These are phyloP conservation scores for Rhizopogon roseolus DNA, from an alignment of 768 basidiomycete species.

Conservation along the genomic window DNA sequence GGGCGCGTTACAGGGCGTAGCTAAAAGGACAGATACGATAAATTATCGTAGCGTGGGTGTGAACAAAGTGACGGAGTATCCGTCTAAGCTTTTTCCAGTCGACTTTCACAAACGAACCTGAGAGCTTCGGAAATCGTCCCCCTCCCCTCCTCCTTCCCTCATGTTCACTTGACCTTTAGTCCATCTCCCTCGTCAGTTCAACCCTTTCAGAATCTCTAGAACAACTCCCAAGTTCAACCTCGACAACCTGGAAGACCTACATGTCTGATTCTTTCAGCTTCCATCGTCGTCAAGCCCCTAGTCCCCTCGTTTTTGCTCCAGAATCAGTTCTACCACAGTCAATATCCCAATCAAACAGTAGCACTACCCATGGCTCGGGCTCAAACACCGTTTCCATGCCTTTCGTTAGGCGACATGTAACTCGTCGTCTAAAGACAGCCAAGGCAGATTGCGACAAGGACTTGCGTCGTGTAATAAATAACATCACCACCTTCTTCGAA, in stretches of 20 bases:
- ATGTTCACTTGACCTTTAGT: constrained; percentile 11
- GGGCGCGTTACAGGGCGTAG: background rate
- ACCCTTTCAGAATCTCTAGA: background rate
- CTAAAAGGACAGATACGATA: no score
- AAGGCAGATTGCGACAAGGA: constrained; percentile 98
- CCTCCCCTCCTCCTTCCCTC: constrained; percentile 2
- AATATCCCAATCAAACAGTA: constrained; percentile 35
- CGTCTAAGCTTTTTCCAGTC: background rate
- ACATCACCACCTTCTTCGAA: constrained; percentile 93
- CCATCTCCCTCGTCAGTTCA: background rate
- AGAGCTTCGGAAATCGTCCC: no score
- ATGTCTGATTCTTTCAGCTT: constrained; percentile 48
- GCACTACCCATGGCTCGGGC: constrained; percentile 38
- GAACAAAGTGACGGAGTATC: background rate
- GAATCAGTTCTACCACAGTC: constrained; percentile 55
- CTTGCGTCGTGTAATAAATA: constrained; percentile 88
- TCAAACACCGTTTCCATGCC: constrained; percentile 87
- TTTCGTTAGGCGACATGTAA: constrained; percentile 90
- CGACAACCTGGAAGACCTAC: constrained; percentile 5
- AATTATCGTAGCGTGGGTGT: background rate
- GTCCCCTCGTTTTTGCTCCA: constrained; percentile 75
- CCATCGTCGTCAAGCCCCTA: constrained; percentile 55
- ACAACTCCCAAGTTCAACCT: background rate
- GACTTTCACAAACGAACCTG: no score
- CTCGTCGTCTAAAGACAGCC: constrained; percentile 85